Evolutionary conservation across 176 grass and related monocot genomes (phyloP).

Genomic region (Lolium multiflorum): DNA sequence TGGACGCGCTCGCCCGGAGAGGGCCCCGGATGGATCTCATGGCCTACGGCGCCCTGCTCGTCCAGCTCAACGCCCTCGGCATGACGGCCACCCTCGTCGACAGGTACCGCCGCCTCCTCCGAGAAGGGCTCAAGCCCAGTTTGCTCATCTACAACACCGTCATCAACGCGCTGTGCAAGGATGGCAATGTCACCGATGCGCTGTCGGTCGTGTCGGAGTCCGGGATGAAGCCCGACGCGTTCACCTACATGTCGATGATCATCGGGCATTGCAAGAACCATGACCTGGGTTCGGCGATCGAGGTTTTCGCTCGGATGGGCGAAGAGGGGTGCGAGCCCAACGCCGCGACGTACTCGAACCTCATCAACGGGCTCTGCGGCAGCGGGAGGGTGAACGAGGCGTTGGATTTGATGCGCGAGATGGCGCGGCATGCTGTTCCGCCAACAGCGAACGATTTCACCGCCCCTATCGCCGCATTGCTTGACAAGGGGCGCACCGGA

Average conservation of each 20-base stretch:
- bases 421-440: slow-evolving; percentile 44
- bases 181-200: slow-evolving; percentile 52
- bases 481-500: slow-evolving; percentile 31
- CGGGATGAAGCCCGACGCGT: slow-evolving; percentile 51
- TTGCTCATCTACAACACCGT: slow-evolving; percentile 40
- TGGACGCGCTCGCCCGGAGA: background rate
- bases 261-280: slow-evolving; percentile 56
- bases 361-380: slow-evolving; percentile 53
- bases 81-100: slow-evolving; percentile 15
- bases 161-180: slow-evolving; percentile 49
- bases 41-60: slow-evolving; percentile 3
- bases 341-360: slow-evolving; percentile 44
- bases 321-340: slow-evolving; percentile 54
- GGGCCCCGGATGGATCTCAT: slow-evolving; percentile 9
- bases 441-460: slow-evolving; percentile 48
- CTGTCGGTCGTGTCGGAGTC: slow-evolving; percentile 47
- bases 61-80: slow-evolving; percentile 22
- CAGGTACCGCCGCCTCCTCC: slow-evolving; percentile 27
- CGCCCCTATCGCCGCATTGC: slow-evolving; percentile 45
- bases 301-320: slow-evolving; percentile 46
- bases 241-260: slow-evolving; percentile 62
- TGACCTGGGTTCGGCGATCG: slow-evolving; percentile 55
- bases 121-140: slow-evolving; percentile 17
- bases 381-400: slow-evolving; percentile 43
- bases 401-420: slow-evolving; percentile 50